Evolutionary conservation across 805 yeast genomes (phyloP).

Genomic region (Lachancea waltii): DNA sequence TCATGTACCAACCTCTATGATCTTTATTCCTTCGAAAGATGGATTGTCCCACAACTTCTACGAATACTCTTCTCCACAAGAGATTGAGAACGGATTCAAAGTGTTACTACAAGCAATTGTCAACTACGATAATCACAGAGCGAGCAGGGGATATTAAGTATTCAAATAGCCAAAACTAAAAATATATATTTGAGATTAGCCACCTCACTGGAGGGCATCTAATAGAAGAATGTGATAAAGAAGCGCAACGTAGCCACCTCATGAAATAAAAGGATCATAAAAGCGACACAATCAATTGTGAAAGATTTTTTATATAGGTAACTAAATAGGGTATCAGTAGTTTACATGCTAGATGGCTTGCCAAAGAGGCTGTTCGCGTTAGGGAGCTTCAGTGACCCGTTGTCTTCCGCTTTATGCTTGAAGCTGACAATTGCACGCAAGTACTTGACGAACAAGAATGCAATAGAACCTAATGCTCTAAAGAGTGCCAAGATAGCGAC

Average conservation of each 20-base stretch:
- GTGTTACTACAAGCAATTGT: conserved; percentile 48
- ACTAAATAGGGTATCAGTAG: conserved; percentile 1
- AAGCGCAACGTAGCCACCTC: no score
- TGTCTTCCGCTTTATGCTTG: conserved; percentile 35
- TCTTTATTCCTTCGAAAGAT: conserved; percentile 61
- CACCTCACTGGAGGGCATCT: no score
- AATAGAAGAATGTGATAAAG: no score
- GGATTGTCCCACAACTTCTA: conserved; percentile 64
- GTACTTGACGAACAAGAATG: conserved; percentile 47
- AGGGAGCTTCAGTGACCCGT: conserved; percentile 25
- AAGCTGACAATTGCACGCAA: conserved; percentile 36
- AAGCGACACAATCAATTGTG: neutral
- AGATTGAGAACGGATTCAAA: conserved; percentile 53
- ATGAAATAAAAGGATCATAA: neutral
- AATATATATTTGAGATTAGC: no score
- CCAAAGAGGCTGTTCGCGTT: conserved; percentile 8
- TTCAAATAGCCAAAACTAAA: no score
- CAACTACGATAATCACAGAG: conserved; percentile 33
- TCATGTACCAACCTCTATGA: conserved; percentile 64
- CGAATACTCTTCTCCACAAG: conserved; percentile 60
- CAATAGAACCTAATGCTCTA: conserved; percentile 76
- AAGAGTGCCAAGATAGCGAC: conserved; percentile 79
- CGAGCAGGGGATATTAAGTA: conserved; percentile 16
- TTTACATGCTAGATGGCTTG: conserved; percentile 7
- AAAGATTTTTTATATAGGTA: neutral